Evolutionary conservation across 257 asterid species (phyloP), one percentile per base, ranked within the genome.

Genomic region (Solanum sitiens): DNA sequence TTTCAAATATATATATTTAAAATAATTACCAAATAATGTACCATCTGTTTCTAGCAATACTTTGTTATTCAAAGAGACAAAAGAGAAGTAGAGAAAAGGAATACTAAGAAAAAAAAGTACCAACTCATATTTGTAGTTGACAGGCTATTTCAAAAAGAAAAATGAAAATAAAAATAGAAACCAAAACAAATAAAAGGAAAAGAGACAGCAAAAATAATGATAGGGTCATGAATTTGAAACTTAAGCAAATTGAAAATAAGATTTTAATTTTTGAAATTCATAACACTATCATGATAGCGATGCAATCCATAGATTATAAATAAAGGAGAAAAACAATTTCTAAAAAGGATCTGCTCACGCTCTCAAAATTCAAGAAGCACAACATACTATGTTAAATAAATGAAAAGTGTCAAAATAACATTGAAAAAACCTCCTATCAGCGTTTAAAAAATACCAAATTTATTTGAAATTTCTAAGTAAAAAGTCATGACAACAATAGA

Each of bases 371-470:
- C 0, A 3, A 10, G 15, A 21, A 61, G 14, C 7, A 10, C 30
- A 1, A 11, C 6, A 21, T 23, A 61, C 1, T 23, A 61, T 61
- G 1, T 23, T 61, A 23, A 61, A n/a, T n/a, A 23, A 61, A 1
- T 9, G 7, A 61, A 5, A 61, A 23, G 68, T 21, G 14, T 61
- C 14, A 16, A 18, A 21, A 23, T 9, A 1, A 21, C 70, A 11
- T 0, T 9, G 0, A 4, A 0, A 10, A 61, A 30, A 0, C 14
- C 30, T 61, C 30, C 6, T 61, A 23, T 13, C 9, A 61, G 13
- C 2, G 0, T 23, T 61, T 61, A 61, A 23, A 61, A 61, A 11
- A 3, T 23, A 61, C 0, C 7, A 23, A 23, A 4, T 1, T 23
- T 23, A 61, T 23, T 61, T 61, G 27, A 61, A 0, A 9, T 23